These are phyloP conservation scores for Nectriaceae sp. DNA, from an alignment of 2,329 filamentous ascomycete genomes.

Conservation along the genomic window DNA sequence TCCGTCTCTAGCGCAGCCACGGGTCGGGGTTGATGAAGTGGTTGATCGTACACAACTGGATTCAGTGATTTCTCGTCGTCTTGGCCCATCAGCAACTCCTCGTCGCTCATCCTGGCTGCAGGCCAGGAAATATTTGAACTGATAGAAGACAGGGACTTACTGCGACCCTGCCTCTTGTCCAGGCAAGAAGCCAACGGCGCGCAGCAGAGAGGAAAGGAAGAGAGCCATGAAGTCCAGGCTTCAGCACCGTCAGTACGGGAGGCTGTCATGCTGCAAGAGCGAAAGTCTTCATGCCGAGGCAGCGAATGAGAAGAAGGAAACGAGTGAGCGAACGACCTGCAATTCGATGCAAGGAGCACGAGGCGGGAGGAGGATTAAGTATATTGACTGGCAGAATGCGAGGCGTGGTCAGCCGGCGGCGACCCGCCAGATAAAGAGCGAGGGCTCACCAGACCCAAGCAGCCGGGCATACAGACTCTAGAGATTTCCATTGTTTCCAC, in stretches of 20 bases:
- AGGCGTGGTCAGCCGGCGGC: neutral
- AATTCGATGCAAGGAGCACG: conserved; percentile 15
- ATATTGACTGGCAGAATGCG: neutral
- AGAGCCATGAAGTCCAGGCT: conserved; percentile 48
- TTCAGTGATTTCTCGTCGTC: conserved; percentile 31
- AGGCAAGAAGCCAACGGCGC: conserved; percentile 39
- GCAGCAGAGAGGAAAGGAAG: conserved; percentile 49
- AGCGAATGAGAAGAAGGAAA: conserved; percentile 6
- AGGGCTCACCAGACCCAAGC: neutral
- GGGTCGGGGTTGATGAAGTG: conserved; percentile 28
- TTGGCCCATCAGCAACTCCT: conserved; percentile 34
- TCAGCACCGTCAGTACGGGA: conserved; percentile 44
- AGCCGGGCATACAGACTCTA: neutral
- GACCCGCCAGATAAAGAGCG: conserved; percentile 1
- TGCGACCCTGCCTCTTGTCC: conserved; percentile 40
- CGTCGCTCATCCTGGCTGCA: conserved; percentile 27
- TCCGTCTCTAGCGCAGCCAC: conserved; percentile 26
- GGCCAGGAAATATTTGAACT: conserved; percentile 29
- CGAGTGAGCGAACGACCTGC: conserved; percentile 25
- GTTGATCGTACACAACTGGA: conserved; percentile 31
- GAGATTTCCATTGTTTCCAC: conserved; percentile 2
- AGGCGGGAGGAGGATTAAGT: conserved; percentile 11
- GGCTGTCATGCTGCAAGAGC: conserved; percentile 40
- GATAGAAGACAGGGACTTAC: conserved; percentile 37
- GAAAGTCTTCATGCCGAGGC: conserved; percentile 25